Evolutionary conservation across 108 stramenopile genomes (phyloP), one percentile per base, ranked within the genome.

Genomic region (Discostella pseudostelligera): DNA sequence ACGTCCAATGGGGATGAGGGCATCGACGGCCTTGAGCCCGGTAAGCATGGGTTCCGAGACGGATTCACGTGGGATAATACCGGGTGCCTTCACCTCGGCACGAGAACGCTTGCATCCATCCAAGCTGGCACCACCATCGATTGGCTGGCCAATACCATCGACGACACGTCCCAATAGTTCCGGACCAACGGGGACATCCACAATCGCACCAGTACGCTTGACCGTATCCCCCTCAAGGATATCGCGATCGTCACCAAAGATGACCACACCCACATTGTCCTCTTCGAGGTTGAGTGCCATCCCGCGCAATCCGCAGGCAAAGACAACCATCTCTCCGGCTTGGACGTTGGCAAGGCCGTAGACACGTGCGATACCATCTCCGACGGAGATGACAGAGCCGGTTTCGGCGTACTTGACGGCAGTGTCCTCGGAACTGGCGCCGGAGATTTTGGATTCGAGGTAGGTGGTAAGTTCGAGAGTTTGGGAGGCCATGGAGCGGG

Each of bases 271-370:
- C 32, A 99, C 98, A 73, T 98, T 98, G 92, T 94, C 94, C 77
- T 99, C 97, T 83, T 99, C 98, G 74, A 99, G 87, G 96, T 99
- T 99, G 72, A 99, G 94, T 45, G 98, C 98, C 98, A 98, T 99
- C 65, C 98, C 97, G 46, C 94, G 88, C 53, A 96, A 86, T 51
- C 96, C 97, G 75, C 86, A 87, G 85, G 94, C 80, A 59, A 98
- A 98, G 70, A 96, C 96, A 79, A 97, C 94, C 97, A 99, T 97
- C 96, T 99, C 98, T 79, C 98, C 98, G 65, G 98, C 98, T 81
- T 99, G 98, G 83, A 99, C 97, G 71, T 97, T 97, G 89, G 96
- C 93, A 56, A 99, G 90, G 69, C 98, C 98, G 84, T 97, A 99
- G 20, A 99, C 98, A 78, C 98, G 98, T 69, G 98, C 98, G 76